A percentile compares a stretch with the other conserved stretches of the same genome.
These are phyloP conservation scores for Cornus florida DNA, from an alignment of 148 eudicot species.

Conservation along the genomic window DNA sequence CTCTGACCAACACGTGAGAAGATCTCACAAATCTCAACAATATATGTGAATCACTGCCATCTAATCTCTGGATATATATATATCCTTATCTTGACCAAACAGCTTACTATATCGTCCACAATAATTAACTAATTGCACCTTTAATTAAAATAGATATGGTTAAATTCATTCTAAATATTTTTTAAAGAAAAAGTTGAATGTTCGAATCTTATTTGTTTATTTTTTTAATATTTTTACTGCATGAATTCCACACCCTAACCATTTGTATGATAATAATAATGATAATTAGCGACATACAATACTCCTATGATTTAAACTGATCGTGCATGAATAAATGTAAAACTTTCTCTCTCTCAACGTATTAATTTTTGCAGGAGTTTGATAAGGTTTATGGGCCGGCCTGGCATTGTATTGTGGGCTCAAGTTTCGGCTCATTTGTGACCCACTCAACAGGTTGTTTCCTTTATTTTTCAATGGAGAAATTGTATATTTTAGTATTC, in stretches of 20 bases:
- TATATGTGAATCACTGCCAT: not conserved
- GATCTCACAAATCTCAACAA: constrained; percentile 3
- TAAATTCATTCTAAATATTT: too few species aligned
- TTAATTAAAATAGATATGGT: too few species aligned
- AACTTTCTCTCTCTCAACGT: too few species aligned
- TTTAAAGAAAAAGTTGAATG: too few species aligned
- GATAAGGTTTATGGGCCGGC: constrained; percentile 88
- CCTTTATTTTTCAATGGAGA: constrained; percentile 82
- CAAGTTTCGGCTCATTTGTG: constrained; percentile 88
- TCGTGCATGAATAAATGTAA: not conserved
- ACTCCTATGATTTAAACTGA: not conserved
- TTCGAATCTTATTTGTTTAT: too few species aligned
- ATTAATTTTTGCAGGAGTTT: constrained; percentile 51
- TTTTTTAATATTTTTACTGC: too few species aligned
- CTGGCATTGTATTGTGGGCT: constrained; percentile 91
- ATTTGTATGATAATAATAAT: too few species aligned
- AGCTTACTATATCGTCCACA: too few species aligned
- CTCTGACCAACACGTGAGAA: constrained; percentile 9
- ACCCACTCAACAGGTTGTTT: constrained; percentile 87
- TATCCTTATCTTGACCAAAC: too few species aligned
- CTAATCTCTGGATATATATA: not conserved
- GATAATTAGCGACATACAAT: too few species aligned
- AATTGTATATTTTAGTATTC: constrained; percentile 64
- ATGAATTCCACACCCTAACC: too few species aligned
- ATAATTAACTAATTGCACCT: too few species aligned